Conservation (phyloP, 2,329 filamentous ascomycete species). For the Trichophyton schoenleinii region DNA sequence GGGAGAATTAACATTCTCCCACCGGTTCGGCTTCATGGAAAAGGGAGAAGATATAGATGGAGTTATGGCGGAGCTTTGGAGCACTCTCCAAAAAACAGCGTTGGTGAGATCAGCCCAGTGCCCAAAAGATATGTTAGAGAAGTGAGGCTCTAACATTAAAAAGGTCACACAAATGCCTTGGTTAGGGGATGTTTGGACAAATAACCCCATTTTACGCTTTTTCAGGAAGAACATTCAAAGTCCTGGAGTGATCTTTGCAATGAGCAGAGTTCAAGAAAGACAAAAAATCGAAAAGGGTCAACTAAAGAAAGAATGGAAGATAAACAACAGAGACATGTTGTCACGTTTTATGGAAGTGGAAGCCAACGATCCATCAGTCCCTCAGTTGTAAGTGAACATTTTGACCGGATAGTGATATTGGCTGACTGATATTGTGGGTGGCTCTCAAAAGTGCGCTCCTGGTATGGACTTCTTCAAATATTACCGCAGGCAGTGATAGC, state of each 20-base stretch:
- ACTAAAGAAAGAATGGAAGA: conserved; percentile 25
- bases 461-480: conserved; percentile 53
- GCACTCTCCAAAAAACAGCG: neutral
- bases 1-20: conserved; percentile 19
- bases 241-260: conserved; percentile 54
- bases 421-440: conserved; percentile 45
- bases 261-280: conserved; percentile 57
- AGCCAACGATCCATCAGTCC: conserved; percentile 17
- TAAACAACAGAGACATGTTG: conserved; percentile 32
- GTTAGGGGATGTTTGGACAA: conserved; percentile 56
- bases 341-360: conserved; percentile 20
- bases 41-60: conserved; percentile 8
- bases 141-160: neutral
- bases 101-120: neutral
- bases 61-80: neutral
- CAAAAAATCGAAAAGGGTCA: conserved; percentile 47
- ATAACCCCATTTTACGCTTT: conserved; percentile 61
- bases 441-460: conserved; percentile 57
- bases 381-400: conserved; percentile 22
- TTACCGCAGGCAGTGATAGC: conserved; percentile 58
- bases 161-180: conserved; percentile 62
- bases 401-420: conserved; percentile 59
- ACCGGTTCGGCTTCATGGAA: conserved; percentile 18
- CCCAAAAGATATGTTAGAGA: neutral
- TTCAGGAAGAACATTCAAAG: conserved; percentile 53